These are phyloP conservation scores for Claviceps sp. DNA, from an alignment of 2,329 filamentous ascomycete genomes.

Conservation along the genomic window DNA sequence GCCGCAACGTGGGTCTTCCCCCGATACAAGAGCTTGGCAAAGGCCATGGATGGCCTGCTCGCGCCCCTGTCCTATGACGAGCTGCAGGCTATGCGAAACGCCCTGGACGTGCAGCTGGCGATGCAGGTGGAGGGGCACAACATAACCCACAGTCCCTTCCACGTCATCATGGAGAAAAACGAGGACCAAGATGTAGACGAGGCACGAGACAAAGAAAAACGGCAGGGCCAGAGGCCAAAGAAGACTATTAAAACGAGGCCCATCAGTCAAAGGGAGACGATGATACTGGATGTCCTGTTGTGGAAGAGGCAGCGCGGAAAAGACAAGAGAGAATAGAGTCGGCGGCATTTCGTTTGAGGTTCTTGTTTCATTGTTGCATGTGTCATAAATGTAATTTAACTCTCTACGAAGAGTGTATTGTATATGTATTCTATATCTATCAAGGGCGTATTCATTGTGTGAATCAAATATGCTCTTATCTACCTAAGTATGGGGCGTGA, in stretches of 20 bases:
- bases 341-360: background rate
- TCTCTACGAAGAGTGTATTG: too few species aligned
- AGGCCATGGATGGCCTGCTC: conserved; percentile 17
- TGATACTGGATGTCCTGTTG: conserved; percentile 4
- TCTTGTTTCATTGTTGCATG: background rate
- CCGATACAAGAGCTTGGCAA: conserved; percentile 13
- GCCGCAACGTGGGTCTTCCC: conserved; percentile 14
- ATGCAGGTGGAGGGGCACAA: background rate
- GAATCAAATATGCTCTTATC: too few species aligned
- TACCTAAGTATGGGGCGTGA: too few species aligned
- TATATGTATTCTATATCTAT: too few species aligned
- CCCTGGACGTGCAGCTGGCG: conserved; percentile 10
- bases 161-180: background rate
- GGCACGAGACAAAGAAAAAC: background rate
- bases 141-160: conserved; percentile 3
- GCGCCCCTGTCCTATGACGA: conserved; percentile 17
- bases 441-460: too few species aligned
- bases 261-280: background rate
- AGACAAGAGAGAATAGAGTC: too few species aligned
- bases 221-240: background rate
- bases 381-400: too few species aligned
- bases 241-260: conserved; percentile 1
- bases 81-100: conserved; percentile 13
- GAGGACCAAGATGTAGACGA: background rate
- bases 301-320: background rate